Conservation (phyloP, 2,329 filamentous ascomycete genomes). For the Purpureocillium lavendulum region DNA sequence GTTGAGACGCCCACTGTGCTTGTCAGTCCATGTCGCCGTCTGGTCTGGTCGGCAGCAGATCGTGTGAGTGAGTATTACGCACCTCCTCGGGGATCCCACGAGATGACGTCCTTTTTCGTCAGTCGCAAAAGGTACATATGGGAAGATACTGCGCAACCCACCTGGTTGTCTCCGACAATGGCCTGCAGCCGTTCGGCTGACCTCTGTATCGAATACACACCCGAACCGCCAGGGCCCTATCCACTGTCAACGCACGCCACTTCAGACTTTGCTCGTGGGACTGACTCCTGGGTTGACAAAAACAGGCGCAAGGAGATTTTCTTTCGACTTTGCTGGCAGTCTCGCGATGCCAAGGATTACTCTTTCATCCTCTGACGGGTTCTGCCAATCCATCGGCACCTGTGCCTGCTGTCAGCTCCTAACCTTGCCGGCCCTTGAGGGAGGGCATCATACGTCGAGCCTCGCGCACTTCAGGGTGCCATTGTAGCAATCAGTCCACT, state of each 20-base stretch:
- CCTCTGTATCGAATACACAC: constrained; percentile 23
- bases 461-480: constrained; percentile 21
- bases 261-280: neutral
- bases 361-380: constrained; percentile 15
- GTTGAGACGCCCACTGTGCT: constrained; percentile 35
- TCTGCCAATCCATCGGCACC: constrained; percentile 27
- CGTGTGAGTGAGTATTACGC: too few species aligned
- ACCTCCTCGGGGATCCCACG: constrained; percentile 42
- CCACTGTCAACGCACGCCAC: neutral
- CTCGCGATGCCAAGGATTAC: constrained; percentile 23
- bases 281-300: constrained; percentile 27
- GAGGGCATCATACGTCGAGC: constrained; percentile 15
- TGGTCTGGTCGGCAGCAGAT: too few species aligned
- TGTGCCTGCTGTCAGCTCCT: constrained; percentile 5
- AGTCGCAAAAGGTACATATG: neutral
- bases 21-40: too few species aligned
- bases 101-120: constrained; percentile 33
- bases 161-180: constrained; percentile 37
- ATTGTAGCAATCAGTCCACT: constrained; percentile 1
- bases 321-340: constrained; percentile 20
- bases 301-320: constrained; percentile 17
- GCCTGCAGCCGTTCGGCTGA: constrained; percentile 27
- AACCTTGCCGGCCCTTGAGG: neutral
- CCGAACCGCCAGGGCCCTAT: constrained; percentile 43
- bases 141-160: constrained; percentile 10